Base-by-base conservation (phyloP, 129 eudicot species). In the Saussurea involucrata region DNA sequence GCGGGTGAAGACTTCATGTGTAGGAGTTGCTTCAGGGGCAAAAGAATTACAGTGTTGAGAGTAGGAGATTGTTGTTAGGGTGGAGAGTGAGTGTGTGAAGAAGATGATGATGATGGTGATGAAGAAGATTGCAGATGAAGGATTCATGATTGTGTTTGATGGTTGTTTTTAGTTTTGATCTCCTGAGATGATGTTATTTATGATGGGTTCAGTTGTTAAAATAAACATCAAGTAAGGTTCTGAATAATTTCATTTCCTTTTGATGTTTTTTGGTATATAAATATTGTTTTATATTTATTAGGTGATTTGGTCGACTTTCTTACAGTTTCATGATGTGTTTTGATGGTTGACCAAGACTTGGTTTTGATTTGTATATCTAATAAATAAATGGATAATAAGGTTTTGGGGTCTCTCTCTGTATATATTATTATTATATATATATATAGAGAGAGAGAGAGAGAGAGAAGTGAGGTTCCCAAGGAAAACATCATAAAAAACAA, bases 11-110 rank as follows among this genome's bases (percentile, higher is more conserved):
- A 68, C 49, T 28, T 17, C 22, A n/a, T 22, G 18, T 11, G 93
- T 91, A 44, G 87, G 78, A 57, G 25, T 58, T 55, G 92, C 90
- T 76, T 83, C 82, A 27, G 91, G 86, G 78, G 88, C 82, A 1
- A 81, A 20, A 25, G 88, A 81, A 68, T 82, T 78, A 61, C 94
- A 91, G 77, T 86, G 85, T 10, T 81, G 63, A 10, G 74, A 76
- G 76, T 91, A 88, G 27, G 94, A 73, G 73, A 82, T 63, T 78
- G 78, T 63, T 78, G 78, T 12, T 24, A 76, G 17, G n/a, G 6
- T 18, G 10, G 83, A 55, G 42, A 68, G 6, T 25, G 75, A 17
- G 37, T 60, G 6, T 72, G 61, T 70, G 76, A 57, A 71, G 49
- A 80, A 8, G 81, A 68, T 67, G n/a, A 83, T 61, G 20, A 74